Percentiles rank a stretch among this genome's conserved stretches.
phyloP scores from a whole-genome alignment of 2,329 filamentous ascomycete genomes.

The Neofusicoccum laricinum region DNA sequence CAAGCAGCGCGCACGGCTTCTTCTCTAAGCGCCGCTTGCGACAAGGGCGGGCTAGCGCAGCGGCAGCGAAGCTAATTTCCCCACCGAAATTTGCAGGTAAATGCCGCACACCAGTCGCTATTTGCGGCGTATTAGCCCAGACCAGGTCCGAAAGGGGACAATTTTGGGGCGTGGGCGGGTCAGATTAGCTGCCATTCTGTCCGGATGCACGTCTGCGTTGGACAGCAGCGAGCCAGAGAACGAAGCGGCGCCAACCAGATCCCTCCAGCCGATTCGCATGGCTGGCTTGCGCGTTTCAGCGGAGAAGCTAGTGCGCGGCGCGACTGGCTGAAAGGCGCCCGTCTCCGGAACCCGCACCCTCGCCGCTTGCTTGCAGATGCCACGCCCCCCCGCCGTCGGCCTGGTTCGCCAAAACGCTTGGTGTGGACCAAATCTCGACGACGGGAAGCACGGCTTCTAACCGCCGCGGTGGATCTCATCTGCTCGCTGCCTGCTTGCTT shows the following conservation, averaged over 20 bases:
- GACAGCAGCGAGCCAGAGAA: background rate
- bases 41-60: too few species aligned
- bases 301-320: background rate
- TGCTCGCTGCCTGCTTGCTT: background rate
- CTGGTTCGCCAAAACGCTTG: background rate
- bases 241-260: background rate
- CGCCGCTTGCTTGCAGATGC: background rate
- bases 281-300: slow-evolving; percentile 10
- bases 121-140: background rate
- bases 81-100: slow-evolving; percentile 3
- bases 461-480: slow-evolving; percentile 4
- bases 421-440: background rate
- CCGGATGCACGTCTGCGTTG: background rate
- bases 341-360: background rate
- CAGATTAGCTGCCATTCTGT: background rate
- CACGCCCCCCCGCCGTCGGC: too few species aligned
- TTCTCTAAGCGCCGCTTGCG: background rate
- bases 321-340: slow-evolving; percentile 4
- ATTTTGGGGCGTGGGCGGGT: background rate
- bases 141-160: background rate
- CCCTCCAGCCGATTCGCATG: background rate
- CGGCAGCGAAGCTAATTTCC: background rate
- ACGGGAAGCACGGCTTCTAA: background rate
- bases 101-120: background rate
- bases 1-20: background rate